A percentile compares a stretch with the other conserved stretches of the same genome.
These are phyloP conservation scores for Boletus coccyginus DNA, from an alignment of 768 basidiomycete genomes.

Conservation along the genomic window DNA sequence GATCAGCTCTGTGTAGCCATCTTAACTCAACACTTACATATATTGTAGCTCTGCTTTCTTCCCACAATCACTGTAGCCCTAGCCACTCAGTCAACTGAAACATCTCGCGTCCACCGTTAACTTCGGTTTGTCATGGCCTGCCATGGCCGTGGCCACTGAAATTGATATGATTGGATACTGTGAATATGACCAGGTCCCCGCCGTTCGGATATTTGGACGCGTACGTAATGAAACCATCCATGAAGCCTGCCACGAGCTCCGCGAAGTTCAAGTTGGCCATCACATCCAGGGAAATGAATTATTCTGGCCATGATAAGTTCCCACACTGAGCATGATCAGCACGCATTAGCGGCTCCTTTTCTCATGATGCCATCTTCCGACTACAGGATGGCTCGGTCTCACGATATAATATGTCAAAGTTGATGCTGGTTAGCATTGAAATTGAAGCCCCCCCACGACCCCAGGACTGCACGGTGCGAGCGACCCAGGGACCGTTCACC, in stretches of 20 bases:
- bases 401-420: not conserved
- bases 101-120: not conserved
- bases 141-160: not conserved
- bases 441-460: not conserved
- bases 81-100: constrained; percentile 13
- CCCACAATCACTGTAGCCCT: constrained; percentile 22
- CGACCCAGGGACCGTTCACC: no score
- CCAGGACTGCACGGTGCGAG: not conserved
- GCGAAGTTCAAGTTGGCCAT: not conserved
- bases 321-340: not conserved
- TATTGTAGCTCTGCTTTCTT: constrained; percentile 20
- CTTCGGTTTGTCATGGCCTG: not conserved
- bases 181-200: not conserved
- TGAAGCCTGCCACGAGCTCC: not conserved
- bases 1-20: constrained; percentile 26
- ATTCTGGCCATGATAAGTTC: not conserved
- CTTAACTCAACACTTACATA: constrained; percentile 8
- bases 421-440: not conserved
- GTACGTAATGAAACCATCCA: not conserved
- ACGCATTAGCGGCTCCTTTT: not conserved
- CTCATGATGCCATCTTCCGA: not conserved
- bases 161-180: not conserved
- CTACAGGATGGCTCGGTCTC: constrained; percentile 10
- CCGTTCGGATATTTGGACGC: not conserved
- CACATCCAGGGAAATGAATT: not conserved